A percentile compares a stretch with the other conserved stretches of the same genome.
Conservation (phyloP, 2,329 filamentous ascomycete species). For the Venturia carpophila region DNA sequence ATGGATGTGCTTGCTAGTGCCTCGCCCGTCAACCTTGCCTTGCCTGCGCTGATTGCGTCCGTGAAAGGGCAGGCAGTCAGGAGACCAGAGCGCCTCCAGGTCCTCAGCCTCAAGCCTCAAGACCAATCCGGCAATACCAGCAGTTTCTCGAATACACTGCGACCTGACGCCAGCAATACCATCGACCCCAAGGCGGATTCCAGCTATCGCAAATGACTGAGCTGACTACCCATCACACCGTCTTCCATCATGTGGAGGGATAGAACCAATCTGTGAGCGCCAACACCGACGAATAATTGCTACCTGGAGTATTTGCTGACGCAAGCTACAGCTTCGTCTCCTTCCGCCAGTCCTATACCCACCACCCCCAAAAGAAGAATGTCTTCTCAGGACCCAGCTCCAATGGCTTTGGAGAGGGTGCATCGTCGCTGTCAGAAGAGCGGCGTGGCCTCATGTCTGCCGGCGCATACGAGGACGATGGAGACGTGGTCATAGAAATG, state of each 20-base stretch:
- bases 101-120: constrained; percentile 10
- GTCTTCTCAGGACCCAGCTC: constrained; percentile 48
- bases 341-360: constrained; percentile 96
- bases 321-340: constrained; percentile 73
- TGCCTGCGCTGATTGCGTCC: neutral
- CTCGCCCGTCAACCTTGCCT: neutral
- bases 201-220: constrained; percentile 7
- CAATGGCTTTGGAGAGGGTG: constrained; percentile 42
- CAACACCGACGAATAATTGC: constrained; percentile 18
- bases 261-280: constrained; percentile 86
- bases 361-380: constrained; percentile 82
- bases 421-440: constrained; percentile 48
- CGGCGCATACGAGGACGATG: constrained; percentile 72
- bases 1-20: neutral
- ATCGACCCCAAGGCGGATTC: neutral
- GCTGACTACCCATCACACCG: neutral
- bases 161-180: neutral
- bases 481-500: constrained; percentile 97
- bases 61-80: neutral
- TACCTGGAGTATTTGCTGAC: constrained; percentile 26
- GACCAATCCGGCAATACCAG: neutral
- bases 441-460: constrained; percentile 77
- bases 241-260: constrained; percentile 86
- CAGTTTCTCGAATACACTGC: neutral
- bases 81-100: neutral